Evolutionary conservation across 2,329 filamentous ascomycete genomes (phyloP), one percentile per base, ranked within the genome.

Genomic region (Myriosclerotinia curreyana): DNA sequence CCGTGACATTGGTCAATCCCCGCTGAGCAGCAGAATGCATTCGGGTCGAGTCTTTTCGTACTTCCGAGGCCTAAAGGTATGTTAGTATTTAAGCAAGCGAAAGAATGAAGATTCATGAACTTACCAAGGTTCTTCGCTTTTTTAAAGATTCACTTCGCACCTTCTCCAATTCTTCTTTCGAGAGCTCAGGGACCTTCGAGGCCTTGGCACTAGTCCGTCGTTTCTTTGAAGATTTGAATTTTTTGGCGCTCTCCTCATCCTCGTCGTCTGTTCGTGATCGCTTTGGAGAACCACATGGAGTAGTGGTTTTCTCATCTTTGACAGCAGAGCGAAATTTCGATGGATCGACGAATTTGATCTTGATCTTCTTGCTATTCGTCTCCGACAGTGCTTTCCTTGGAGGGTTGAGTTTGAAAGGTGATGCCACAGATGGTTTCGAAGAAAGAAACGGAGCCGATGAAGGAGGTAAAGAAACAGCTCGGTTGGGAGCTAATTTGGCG

Each of bases 1-100:
- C 69, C 22, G 65, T 71, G 48, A 71, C 58, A 59, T 75, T 75
- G 5, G 49, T n/a, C 42, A 75, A 62, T 2, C 74, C 74, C 36
- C 68, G 63, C 44, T 73, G 73, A 12, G 66, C 62, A 34, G 66
- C 63, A 2, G 66, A 55, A 25, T 69, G 68, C 68, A 73, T 72
- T 34, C 58, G 44, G 7, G 49, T 53, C 59, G 68, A 69, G 17
- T 68, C 67, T 8, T 40, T 46, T 44, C 54, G 54, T 36, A 58
- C 42, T 58, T 46, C 44, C 20, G 40, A 34, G 42, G 54, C 54
- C 54, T 58, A 58, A 22, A 5, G 15, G 36, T 48, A 20, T n/a
- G 25, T 46, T 40, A 48, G 28, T 22, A 48, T 34, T 22, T 34
- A 17, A 36, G 31, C 31, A 7, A 36, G 42, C 14, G 36, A 56